Evolutionary conservation across 768 basidiomycete species (phyloP).

Genomic region (Brasilioporus rufonigricans): DNA sequence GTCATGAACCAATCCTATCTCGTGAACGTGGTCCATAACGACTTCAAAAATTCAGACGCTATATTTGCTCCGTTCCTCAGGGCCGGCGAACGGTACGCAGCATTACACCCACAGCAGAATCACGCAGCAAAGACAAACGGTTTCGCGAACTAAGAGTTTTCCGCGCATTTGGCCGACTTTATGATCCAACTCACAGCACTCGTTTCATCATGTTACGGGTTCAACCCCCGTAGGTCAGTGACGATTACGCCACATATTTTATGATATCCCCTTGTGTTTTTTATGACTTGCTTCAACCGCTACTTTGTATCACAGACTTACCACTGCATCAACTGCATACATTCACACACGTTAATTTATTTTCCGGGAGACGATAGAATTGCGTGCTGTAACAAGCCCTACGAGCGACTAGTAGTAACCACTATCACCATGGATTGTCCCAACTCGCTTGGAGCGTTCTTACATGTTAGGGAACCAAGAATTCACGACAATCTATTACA

Average conservation of each 20-base stretch:
- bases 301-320: conserved; percentile 22
- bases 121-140: conserved; percentile 40
- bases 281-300: conserved; percentile 27
- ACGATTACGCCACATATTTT: conserved; percentile 15
- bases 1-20: conserved; percentile 82
- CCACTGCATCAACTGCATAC: conserved; percentile 62
- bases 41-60: conserved; percentile 80
- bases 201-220: conserved; percentile 56
- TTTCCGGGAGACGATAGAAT: conserved; percentile 15
- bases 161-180: neutral
- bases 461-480: neutral
- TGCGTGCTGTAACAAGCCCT: conserved; percentile 23
- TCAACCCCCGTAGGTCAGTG: conserved; percentile 75
- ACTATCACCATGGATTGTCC: conserved; percentile 5
- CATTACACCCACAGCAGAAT: conserved; percentile 33
- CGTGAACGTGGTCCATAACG: conserved; percentile 96
- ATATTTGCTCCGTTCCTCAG: conserved; percentile 88
- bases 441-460: neutral
- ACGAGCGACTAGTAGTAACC: conserved; percentile 23
- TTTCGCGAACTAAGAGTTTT: conserved; percentile 20
- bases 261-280: conserved; percentile 19
- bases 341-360: conserved; percentile 15
- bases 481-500: conserved; percentile 11
- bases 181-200: conserved; percentile 33
- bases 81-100: conserved; percentile 62